phyloP scores from a whole-genome alignment of 139 green algal genomes.

The Eudorina sp. region DNA sequence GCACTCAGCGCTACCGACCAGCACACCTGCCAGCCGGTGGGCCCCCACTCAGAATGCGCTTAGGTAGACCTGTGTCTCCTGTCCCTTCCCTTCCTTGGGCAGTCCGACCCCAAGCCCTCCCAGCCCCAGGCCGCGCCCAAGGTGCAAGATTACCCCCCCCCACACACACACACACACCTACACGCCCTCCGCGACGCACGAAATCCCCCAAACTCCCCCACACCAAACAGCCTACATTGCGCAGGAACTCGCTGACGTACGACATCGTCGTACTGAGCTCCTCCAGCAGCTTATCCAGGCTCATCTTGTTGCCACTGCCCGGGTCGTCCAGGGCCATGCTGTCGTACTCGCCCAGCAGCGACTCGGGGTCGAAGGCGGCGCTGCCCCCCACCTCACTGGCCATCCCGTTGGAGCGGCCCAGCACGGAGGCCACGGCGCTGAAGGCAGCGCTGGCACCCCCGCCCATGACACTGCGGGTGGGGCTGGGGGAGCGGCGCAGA shows the following conservation, averaged over 20 bases:
- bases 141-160: too few relatives aligned
- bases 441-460: not conserved
- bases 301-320: conserved; percentile 37
- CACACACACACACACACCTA: not conserved
- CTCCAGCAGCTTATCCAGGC: conserved; percentile 52
- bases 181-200: not conserved
- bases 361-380: not conserved
- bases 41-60: too few relatives aligned
- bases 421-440: not conserved
- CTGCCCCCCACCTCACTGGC: not conserved
- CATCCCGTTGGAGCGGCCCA: not conserved
- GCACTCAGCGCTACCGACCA: too few relatives aligned
- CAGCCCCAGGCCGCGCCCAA: too few relatives aligned
- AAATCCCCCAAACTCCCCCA: too few relatives aligned
- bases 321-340: conserved; percentile 26
- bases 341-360: not conserved
- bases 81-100: too few relatives aligned
- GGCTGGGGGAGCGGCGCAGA: not conserved
- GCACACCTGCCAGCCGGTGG: too few relatives aligned
- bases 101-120: too few relatives aligned
- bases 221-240: conserved; percentile 19
- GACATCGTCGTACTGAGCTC: conserved; percentile 61
- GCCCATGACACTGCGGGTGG: not conserved
- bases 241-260: conserved; percentile 66
- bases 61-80: too few relatives aligned